A percentile compares a stretch with the other conserved stretches of the same genome.
phyloP scores from a whole-genome alignment of 2,329 filamentous ascomycete species.

The Colletotrichum noveboracense region DNA sequence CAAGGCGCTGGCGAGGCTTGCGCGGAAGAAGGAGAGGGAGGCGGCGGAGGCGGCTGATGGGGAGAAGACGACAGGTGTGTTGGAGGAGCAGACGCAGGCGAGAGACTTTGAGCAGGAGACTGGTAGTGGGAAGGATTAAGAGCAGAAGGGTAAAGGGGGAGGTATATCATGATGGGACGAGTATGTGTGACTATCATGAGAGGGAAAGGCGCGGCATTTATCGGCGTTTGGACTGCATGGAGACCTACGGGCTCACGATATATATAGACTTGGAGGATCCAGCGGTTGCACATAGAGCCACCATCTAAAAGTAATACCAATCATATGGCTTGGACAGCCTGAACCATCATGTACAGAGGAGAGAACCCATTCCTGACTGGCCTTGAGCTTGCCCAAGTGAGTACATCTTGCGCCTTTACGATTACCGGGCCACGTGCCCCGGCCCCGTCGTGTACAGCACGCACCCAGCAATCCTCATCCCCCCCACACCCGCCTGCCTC shows the following conservation, averaged over 20 bases:
- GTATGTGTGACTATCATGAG: background rate
- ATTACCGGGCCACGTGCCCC: background rate
- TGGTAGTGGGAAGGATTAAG: background rate
- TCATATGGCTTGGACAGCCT: background rate
- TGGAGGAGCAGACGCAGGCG: background rate
- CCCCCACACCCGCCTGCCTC: background rate
- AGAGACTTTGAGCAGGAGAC: background rate
- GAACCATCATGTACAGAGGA: background rate
- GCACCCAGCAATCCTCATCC: background rate
- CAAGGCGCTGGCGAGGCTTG: conserved; percentile 30
- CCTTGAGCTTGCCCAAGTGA: background rate
- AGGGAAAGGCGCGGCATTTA: background rate
- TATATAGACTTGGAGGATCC: background rate
- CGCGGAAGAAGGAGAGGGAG: conserved; percentile 25
- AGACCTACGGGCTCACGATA: background rate
- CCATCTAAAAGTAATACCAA: background rate
- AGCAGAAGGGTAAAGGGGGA: background rate
- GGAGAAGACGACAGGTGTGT: conserved; percentile 1
- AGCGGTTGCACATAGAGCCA: background rate
- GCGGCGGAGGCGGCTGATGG: background rate
- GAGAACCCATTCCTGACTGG: background rate
- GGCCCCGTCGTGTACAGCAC: background rate
- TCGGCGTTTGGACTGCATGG: background rate
- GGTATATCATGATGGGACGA: background rate
- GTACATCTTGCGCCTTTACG: background rate